Evolutionary conservation across 495 filamentous ascomycete species (phyloP).

Genomic region (Tuber calosporum): DNA sequence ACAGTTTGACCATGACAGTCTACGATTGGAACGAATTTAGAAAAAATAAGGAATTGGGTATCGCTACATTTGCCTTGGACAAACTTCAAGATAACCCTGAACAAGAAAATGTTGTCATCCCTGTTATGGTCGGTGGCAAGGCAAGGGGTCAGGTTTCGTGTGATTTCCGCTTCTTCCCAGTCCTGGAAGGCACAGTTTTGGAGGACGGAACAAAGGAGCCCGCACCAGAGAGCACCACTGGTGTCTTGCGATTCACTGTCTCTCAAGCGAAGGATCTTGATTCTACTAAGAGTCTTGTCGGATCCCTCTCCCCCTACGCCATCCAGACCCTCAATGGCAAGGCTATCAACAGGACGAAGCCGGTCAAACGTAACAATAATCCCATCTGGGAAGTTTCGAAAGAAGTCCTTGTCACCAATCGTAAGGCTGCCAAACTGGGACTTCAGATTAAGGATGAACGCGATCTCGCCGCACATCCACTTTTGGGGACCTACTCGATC

Average conservation of each 20-base stretch:
- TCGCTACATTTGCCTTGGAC: constrained; percentile 75
- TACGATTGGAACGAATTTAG: constrained; percentile 93
- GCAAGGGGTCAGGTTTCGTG: constrained; percentile 67
- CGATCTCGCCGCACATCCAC: constrained; percentile 71
- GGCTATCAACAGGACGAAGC: constrained; percentile 74
- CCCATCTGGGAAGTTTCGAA: constrained; percentile 87
- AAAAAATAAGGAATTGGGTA: constrained; percentile 92
- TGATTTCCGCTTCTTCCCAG: constrained; percentile 92
- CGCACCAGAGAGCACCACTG: constrained; percentile 79
- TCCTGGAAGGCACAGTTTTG: constrained; percentile 63
- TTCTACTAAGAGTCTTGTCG: constrained; percentile 77
- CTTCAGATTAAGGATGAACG: constrained; percentile 91
- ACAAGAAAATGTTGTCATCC: constrained; percentile 75
- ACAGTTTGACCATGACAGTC: constrained; percentile 70
- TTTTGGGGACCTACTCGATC: constrained; percentile 86
- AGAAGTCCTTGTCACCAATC: constrained; percentile 87
- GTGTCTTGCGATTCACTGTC: constrained; percentile 84
- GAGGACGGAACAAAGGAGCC: constrained; percentile 71
- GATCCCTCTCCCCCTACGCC: constrained; percentile 83
- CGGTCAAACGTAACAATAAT: constrained; percentile 91
- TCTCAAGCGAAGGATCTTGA: constrained; percentile 96
- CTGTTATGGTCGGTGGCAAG: constrained; percentile 77
- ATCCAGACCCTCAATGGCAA: constrained; percentile 81
- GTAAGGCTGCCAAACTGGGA: constrained; percentile 79
- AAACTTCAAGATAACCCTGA: constrained; percentile 65